Base-by-base conservation (phyloP, 2,329 filamentous ascomycete genomes). In the Stagonosporopsis vannaccii region DNA sequence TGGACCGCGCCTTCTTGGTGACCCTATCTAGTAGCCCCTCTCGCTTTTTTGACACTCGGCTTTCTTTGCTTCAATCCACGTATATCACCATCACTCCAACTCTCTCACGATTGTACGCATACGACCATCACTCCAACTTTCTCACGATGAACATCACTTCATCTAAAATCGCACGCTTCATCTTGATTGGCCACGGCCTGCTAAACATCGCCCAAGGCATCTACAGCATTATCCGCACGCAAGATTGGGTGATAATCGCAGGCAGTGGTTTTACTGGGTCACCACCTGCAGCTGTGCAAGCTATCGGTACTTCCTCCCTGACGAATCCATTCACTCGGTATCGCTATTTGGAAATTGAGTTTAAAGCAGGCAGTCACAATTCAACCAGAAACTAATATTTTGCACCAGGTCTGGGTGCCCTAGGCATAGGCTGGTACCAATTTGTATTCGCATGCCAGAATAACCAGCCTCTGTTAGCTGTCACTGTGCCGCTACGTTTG, bases 401-500 rank as follows among this genome's bases (percentile, higher is more conserved):
- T 32, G 15, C 22, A 7, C 2, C 25, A 62, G 61, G 61, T 17
- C 51, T 64, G 2, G 57, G 57, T 11, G 47, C 33, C 2, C 28
- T 64, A n/a, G 57, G 51, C 28, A 46, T 64, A 17, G 52, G 61
- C 7, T 60, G 54, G 57, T 62, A 60, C 36, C 54, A 64, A 28
- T 48, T 57, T n/a, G 19, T 64, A 13, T 60, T 59, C 15, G 54
- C 50, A 19, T 40, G 51, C 4, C 61, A 59, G 40, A 45, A 52
- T 3, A 60, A 60, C 8, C 36, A 44, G 12, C 32, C 35, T 2
- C 26, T 64, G 46, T 42, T 64, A 4, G 28, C 47, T 17, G 54
- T 54, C 15, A 60, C 55, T 1, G 52, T 62, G 17, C 49, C 49
- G 19, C 19, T 52, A 9, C 15, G 49, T 7, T 13, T 52, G 11